Evolutionary conservation across 805 yeast genomes (phyloP), one percentile per base, ranked within the genome.

Genomic region (Myxozyma udenii): DNA sequence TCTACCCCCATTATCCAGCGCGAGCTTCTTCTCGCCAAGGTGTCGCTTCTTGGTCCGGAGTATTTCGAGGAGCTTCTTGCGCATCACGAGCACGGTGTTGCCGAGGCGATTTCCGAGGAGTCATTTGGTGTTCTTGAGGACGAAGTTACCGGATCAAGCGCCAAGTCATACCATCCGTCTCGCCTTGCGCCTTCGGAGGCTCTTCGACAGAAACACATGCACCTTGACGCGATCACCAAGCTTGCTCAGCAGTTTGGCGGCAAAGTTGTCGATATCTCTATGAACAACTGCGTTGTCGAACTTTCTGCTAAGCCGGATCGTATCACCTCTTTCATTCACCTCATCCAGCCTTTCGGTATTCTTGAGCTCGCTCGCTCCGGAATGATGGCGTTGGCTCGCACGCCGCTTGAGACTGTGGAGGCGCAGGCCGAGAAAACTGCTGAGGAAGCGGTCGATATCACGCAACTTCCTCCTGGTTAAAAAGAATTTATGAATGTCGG

Each of bases 361-460:
- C 78, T 93, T 65, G 98, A 93, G 73, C 85, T 91, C 64, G 96
- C 97, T 40, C 81, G 98, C 74, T 85, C 95, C 23, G 98, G 98
- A 73, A 38, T 28, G 50, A 89, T 93, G 91, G 98, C 98, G 7
- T 78, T 93, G 64, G 95, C 98, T 66, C 84, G 97, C 78, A 87
- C 98, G 44, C 96, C 96, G 39, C 73, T 89, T 62, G 87, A 83
- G 58, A 72, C 72, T 21, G 68, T 66, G 39, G 43, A 33, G 35
- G 72, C 68, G 39, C 77, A 74, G 21, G 81, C 76, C 25, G 71
- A 72, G 14, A 73, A 73, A 56, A 81, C 79, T 54, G 85, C 83
- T 32, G 74, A 75, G 22, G 73, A 85, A 50, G 79, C 81, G 61
- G 95, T 89, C 55, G 98, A 91, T 69, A 85, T 84, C 60, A 78